phyloP scores from a whole-genome alignment of 208 protist genomes.

The Leishmania arabica region DNA sequence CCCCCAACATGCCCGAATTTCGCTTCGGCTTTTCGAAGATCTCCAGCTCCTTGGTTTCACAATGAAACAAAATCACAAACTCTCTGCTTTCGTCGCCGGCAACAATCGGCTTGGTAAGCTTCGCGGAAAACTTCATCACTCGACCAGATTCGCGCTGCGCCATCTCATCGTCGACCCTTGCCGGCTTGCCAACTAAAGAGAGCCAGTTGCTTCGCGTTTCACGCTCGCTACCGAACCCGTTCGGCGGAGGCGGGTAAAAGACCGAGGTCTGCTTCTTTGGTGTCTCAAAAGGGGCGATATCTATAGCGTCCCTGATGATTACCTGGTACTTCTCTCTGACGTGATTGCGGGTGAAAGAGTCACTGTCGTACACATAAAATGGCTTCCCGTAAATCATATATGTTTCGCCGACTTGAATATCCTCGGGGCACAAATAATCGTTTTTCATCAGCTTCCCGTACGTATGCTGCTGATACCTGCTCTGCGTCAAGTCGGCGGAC shows the following conservation, averaged over 20 bases:
- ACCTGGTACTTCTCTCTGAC: constrained; percentile 62
- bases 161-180: constrained; percentile 66
- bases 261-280: constrained; percentile 43
- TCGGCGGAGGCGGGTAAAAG: constrained; percentile 90
- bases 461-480: constrained; percentile 81
- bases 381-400: constrained; percentile 84
- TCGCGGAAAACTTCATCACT: constrained; percentile 84
- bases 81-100: constrained; percentile 71
- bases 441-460: constrained; percentile 89
- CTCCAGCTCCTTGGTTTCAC: constrained; percentile 86
- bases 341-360: constrained; percentile 71
- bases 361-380: constrained; percentile 87
- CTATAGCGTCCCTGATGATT: constrained; percentile 48
- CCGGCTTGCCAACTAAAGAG: constrained; percentile 74
- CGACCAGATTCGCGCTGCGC: constrained; percentile 69
- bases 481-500: constrained; percentile 43
- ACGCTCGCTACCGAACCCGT: constrained; percentile 88
- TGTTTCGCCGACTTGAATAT: constrained; percentile 84
- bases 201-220: constrained; percentile 85
- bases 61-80: constrained; percentile 91
- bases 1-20: constrained; percentile 90
- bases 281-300: constrained; percentile 67
- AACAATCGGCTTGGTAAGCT: constrained; percentile 58
- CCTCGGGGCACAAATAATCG: constrained; percentile 75
- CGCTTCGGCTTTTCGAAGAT: constrained; percentile 82